Evolutionary conservation across 208 protist genomes (phyloP), one percentile per base, ranked within the genome.

Genomic region (Porcisia deanei): DNA sequence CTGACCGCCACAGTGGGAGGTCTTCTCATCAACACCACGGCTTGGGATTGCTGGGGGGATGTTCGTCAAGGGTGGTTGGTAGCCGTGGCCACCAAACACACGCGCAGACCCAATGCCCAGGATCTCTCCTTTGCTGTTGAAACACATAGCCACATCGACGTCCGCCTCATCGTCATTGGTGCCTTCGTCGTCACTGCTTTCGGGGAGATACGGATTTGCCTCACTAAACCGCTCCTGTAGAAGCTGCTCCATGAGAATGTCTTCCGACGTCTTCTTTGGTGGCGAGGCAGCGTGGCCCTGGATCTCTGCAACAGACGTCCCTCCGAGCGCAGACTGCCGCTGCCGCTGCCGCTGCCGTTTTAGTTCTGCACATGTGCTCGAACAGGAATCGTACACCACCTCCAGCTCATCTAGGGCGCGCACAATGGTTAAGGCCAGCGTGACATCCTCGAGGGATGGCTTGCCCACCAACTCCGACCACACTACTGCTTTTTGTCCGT

Each of bases 131-230:
- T 78, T n/a, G 1, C 75, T 25, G 47, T 81, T 86, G 74, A 96
- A 96, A 71, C 85, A 90, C 89, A 96, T 96, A 34, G 90, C 90
- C 34, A 96, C 80, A 60, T 96, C 92, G 9, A 88, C 75, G 47
- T 57, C 45, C 25, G n/a, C 58, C 25, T 55, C 58, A 0, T 34
- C 53, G 22, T 20, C 45, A 4, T 9, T n/a, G 14, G 74, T 77
- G 1, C 75, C 83, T 14, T 81, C 82, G 30, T 76, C 74, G 53
- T 60, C 58, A 45, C 64, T 71, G 47, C 71, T 75, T n/a, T 81
- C 71, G 8, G 37, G 52, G n/a, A 84, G 75, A 34, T 76, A 59
- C 22, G 77, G 57, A 30, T 60, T 84, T 18, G 76, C 82, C 2
- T 81, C 76, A 7, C 84, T 76, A 43, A 91, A 83, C 16, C 88